Percentiles rank a stretch among this genome's conserved stretches.
phyloP scores from a whole-genome alignment of 2,329 filamentous ascomycete species.

The Lomentospora prolificans region DNA sequence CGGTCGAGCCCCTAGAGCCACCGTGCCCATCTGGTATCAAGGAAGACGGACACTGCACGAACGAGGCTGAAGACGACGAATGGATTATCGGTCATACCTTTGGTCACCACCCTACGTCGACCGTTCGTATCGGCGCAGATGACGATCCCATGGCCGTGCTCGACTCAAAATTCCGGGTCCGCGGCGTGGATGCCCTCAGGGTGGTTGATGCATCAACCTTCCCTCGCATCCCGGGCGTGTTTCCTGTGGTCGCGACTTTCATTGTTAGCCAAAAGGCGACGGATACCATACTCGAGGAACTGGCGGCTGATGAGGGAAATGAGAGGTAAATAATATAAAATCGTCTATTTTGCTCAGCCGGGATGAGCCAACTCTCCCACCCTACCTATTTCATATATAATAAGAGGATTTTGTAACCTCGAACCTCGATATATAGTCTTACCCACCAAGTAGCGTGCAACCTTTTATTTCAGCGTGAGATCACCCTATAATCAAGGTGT shows the following conservation, averaged over 20 bases:
- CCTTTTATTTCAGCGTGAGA: too few species aligned
- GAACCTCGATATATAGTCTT: too few species aligned
- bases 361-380: too few species aligned
- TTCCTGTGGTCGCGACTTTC: conserved; percentile 38
- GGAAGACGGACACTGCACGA: conserved; percentile 13
- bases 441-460: too few species aligned
- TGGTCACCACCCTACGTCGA: conserved; percentile 48
- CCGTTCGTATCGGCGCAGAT: conserved; percentile 43
- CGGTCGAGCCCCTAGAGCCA: conserved; percentile 13
- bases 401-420: too few species aligned
- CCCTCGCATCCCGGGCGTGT: conserved; percentile 39
- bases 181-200: conserved; percentile 39
- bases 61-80: conserved; percentile 30
- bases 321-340: background rate
- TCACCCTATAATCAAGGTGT: too few species aligned
- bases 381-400: too few species aligned
- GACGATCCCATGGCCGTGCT: conserved; percentile 44
- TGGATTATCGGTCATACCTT: conserved; percentile 31
- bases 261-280: conserved; percentile 48
- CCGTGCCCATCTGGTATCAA: conserved; percentile 11
- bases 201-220: conserved; percentile 50
- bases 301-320: background rate
- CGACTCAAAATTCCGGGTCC: conserved; percentile 44
- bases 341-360: background rate
- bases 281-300: conserved; percentile 12